Conservation (phyloP, 2,329 filamentous ascomycete species). For the Stachybotrys echinatus region DNA sequence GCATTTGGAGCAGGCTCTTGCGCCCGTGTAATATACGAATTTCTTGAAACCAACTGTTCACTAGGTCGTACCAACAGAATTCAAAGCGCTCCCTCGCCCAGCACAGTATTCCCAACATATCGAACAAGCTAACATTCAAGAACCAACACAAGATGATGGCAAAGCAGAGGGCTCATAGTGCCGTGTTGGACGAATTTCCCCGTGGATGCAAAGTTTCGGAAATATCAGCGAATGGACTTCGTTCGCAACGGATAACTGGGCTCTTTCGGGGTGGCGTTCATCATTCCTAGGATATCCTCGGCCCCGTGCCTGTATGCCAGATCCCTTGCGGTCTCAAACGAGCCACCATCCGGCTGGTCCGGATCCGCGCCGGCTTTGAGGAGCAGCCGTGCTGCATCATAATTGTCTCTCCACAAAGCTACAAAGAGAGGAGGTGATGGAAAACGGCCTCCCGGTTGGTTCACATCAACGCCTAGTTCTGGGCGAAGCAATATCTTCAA, state of each 20-base stretch:
- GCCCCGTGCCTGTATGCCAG: neutral
- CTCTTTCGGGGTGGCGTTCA: too few species aligned
- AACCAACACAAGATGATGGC: too few species aligned
- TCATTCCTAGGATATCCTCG: too few species aligned
- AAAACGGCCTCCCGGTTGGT: slow-evolving; percentile 13
- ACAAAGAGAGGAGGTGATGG: slow-evolving; percentile 14
- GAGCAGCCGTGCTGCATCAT: slow-evolving; percentile 14
- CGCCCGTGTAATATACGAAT: slow-evolving; percentile 24
- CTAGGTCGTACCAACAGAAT: too few species aligned
- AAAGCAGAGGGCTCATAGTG: too few species aligned
- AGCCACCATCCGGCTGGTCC: neutral
- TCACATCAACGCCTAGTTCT: slow-evolving; percentile 10
- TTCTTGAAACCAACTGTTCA: slow-evolving; percentile 20
- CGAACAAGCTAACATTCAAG: too few species aligned
- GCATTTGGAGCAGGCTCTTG: neutral
- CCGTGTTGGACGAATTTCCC: too few species aligned
- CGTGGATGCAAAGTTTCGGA: too few species aligned
- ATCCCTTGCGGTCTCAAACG: neutral
- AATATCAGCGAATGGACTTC: too few species aligned
- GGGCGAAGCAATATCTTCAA: slow-evolving; percentile 12
- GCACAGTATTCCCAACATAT: too few species aligned
- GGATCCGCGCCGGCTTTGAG: slow-evolving; percentile 17
- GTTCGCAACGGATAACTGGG: too few species aligned
- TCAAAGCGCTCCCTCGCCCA: too few species aligned
- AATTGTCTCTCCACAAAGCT: slow-evolving; percentile 11